These are phyloP conservation scores for Hypoxylon sp. DNA, from an alignment of 2,329 filamentous ascomycete species.

Conservation along the genomic window DNA sequence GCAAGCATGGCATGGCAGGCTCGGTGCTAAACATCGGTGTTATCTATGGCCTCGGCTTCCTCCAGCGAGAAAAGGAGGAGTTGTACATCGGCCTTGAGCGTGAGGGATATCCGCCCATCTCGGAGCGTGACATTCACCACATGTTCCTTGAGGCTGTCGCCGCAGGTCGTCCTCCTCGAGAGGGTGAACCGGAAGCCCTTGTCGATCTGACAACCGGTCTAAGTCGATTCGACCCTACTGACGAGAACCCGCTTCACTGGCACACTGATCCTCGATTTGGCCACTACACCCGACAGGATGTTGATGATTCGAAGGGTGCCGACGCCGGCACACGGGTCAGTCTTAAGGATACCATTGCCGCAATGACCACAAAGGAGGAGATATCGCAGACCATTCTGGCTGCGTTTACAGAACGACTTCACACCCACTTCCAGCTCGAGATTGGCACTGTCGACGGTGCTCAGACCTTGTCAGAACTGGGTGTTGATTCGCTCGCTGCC, in stretches of 20 bases:
- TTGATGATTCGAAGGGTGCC: conserved; percentile 15
- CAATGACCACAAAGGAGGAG: conserved; percentile 31
- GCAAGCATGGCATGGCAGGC: conserved; percentile 47
- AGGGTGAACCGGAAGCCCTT: conserved; percentile 14
- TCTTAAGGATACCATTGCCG: conserved; percentile 45
- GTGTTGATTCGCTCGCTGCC: conserved; percentile 53
- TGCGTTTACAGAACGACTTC: conserved; percentile 45
- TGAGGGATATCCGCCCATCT: conserved; percentile 57
- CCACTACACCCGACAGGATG: conserved; percentile 47
- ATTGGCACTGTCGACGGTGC: conserved; percentile 44
- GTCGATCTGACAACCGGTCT: conserved; percentile 53
- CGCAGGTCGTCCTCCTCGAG: conserved; percentile 48
- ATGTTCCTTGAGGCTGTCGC: conserved; percentile 61
- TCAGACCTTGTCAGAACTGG: conserved; percentile 49
- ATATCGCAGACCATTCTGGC: conserved; percentile 41
- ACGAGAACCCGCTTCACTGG: conserved; percentile 50
- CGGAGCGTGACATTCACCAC: conserved; percentile 60
- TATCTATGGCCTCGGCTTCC: conserved; percentile 55
- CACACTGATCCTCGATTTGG: conserved; percentile 55
- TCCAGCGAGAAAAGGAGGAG: conserved; percentile 52
- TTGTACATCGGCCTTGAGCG: conserved; percentile 53
- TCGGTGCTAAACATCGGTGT: conserved; percentile 57
- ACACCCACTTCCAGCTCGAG: conserved; percentile 45
- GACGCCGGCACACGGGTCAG: conserved; percentile 24
- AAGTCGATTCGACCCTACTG: conserved; percentile 48